phyloP scores from a whole-genome alignment of 2,329 filamentous ascomycete genomes.

The Pseudopyrenochaeta lycopersici region DNA sequence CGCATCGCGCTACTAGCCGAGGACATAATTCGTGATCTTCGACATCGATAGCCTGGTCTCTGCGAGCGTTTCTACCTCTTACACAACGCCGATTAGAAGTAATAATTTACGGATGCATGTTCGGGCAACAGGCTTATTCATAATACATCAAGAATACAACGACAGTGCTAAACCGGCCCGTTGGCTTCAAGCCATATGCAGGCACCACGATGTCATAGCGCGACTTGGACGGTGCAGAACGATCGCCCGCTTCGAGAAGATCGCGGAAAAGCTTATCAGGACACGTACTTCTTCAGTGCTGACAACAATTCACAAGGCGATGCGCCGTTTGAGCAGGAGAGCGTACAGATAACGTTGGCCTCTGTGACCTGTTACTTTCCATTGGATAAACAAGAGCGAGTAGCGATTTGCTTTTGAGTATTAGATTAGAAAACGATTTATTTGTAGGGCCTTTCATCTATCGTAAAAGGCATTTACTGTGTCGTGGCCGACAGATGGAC shows the following conservation, averaged over 20 bases:
- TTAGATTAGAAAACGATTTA: not conserved
- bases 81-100: too few species aligned
- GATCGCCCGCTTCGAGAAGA: not conserved
- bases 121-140: too few species aligned
- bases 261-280: not conserved
- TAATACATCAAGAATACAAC: too few species aligned
- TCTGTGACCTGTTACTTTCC: too few species aligned
- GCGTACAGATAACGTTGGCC: too few species aligned
- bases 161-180: not conserved
- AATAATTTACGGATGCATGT: too few species aligned
- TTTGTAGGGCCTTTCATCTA: not conserved
- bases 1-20: too few species aligned
- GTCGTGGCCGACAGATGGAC: not conserved
- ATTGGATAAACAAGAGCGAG: too few species aligned
- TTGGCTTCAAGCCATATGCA: slow-evolving; percentile 6
- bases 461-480: not conserved
- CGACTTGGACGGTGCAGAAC: slow-evolving; percentile 1
- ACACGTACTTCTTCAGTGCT: not conserved
- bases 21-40: too few species aligned
- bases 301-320: not conserved
- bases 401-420: not conserved
- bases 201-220: not conserved
- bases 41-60: not conserved
- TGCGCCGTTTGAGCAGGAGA: not conserved
- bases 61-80: too few species aligned